Percentiles rank a stretch among this genome's conserved stretches.
These are phyloP conservation scores for Umbelopsis vinacea DNA, from an alignment of 192 early-diverging fungal genomes.

Conservation along the genomic window DNA sequence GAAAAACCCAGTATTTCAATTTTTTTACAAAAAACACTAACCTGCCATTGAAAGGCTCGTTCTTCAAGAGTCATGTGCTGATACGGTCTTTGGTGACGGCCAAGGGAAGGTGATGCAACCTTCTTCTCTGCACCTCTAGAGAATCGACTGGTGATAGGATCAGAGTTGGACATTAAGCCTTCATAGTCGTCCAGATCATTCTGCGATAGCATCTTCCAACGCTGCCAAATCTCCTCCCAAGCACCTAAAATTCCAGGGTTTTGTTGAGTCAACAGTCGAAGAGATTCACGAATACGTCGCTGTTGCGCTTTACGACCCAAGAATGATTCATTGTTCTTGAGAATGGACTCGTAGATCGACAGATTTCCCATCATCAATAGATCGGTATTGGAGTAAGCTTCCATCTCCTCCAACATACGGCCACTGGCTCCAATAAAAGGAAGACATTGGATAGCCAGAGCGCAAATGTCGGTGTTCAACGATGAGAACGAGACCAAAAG, in stretches of 20 bases:
- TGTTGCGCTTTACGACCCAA: conserved; percentile 70
- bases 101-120: background rate
- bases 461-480: conserved; percentile 63
- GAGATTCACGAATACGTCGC: conserved; percentile 65
- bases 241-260: conserved; percentile 77
- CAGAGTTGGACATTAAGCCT: background rate
- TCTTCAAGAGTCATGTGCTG: background rate
- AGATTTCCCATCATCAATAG: conserved; percentile 66
- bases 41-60: conserved; percentile 8
- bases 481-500: conserved; percentile 74
- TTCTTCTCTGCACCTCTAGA: background rate
- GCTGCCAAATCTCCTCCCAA: conserved; percentile 78
- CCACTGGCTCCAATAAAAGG: conserved; percentile 68
- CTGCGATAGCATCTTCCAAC: conserved; percentile 66
- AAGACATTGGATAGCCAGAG: conserved; percentile 61
- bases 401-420: conserved; percentile 62
- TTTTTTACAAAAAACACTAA: background rate
- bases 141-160: background rate
- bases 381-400: conserved; percentile 39
- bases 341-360: conserved; percentile 65
- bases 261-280: conserved; percentile 61
- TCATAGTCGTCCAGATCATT: background rate
- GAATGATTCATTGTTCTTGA: conserved; percentile 5
- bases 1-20: no score
- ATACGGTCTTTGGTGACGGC: background rate